phyloP scores from a whole-genome alignment of 345 rosid genomes.

The Corchorus olitorius region DNA sequence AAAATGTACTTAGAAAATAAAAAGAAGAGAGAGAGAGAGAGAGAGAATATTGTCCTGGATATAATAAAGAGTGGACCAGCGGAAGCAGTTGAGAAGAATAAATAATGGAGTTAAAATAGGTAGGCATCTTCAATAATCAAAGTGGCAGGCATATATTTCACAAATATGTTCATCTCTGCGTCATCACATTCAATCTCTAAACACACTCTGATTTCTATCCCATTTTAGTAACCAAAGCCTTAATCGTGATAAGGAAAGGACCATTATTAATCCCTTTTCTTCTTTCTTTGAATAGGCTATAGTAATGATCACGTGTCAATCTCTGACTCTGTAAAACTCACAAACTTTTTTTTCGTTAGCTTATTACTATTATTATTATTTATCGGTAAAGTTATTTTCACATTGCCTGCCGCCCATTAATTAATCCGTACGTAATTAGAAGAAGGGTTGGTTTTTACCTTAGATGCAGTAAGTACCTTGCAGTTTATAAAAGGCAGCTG shows the following conservation, averaged over 20 bases:
- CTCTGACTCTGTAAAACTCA: neutral
- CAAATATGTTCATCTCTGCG: neutral
- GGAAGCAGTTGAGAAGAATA: slow-evolving; percentile 5
- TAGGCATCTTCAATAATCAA: neutral
- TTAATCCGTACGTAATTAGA: neutral
- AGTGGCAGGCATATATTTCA: neutral
- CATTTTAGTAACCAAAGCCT: neutral
- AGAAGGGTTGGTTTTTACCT: neutral
- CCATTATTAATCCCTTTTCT: no score
- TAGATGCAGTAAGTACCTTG: no score
- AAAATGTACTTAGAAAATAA: no score
- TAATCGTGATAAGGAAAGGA: neutral
- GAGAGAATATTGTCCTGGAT: no score
- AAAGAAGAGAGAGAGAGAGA: no score
- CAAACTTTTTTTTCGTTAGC: no score
- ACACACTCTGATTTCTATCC: neutral
- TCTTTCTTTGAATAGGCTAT: no score
- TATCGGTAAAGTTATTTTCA: no score
- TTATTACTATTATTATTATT: no score
- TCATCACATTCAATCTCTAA: neutral
- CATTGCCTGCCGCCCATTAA: no score
- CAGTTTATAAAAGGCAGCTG: no score
- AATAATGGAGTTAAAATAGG: neutral
- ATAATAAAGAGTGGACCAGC: neutral
- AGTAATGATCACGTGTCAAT: neutral